Percentiles rank a stretch among this genome's conserved stretches.
Evolutionary conservation across 805 yeast genomes (phyloP).

Genomic region (Brettanomyces naardenensis): DNA sequence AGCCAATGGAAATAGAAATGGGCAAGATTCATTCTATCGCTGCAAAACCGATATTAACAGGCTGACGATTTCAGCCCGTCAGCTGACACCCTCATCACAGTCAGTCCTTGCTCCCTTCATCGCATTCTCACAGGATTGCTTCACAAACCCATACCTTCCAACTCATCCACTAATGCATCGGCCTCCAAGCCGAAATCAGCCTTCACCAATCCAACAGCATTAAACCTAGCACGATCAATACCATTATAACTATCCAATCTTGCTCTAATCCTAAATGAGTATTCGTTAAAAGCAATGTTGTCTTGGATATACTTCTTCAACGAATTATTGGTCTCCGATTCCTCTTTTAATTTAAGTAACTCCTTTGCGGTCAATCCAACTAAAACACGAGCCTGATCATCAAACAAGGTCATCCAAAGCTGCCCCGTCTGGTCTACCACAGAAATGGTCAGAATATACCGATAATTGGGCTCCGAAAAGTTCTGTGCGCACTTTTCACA

Average conservation of each 20-base stretch:
- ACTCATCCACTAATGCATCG: conserved; percentile 42
- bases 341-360: conserved; percentile 41
- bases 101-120: no score
- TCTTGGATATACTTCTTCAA: conserved; percentile 21
- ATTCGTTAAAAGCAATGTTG: conserved; percentile 55
- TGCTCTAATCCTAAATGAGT: conserved; percentile 69
- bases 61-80: no score
- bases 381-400: conserved; percentile 68
- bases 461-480: conserved; percentile 61
- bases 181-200: conserved; percentile 55
- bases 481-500: conserved; percentile 85
- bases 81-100: no score
- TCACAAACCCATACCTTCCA: no score
- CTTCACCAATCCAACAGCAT: conserved; percentile 45
- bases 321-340: conserved; percentile 32
- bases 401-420: conserved; percentile 81
- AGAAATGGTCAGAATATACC: conserved; percentile 72
- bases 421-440: conserved; percentile 79
- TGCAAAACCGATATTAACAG: no score
- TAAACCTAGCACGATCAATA: conserved; percentile 65
- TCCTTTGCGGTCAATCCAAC: conserved; percentile 58
- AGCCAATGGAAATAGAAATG: neutral
- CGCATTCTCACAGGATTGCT: no score
- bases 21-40: neutral
- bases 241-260: conserved; percentile 81